phyloP scores from a whole-genome alignment of 805 yeast species.

The Maudiozyma turicensis region DNA sequence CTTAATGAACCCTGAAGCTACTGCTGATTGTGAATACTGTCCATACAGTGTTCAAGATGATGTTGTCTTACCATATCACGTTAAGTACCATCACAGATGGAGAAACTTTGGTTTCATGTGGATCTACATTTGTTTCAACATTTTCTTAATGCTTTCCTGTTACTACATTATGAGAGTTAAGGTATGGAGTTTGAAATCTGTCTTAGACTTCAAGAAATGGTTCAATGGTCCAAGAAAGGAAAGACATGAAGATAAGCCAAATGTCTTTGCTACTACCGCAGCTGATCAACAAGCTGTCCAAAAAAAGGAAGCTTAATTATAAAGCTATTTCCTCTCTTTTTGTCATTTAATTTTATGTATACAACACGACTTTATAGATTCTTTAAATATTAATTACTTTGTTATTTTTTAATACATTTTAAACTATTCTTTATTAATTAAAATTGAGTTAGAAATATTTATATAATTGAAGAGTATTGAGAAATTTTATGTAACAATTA shows the following conservation, averaged over 20 bases:
- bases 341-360: background rate
- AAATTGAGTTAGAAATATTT: background rate
- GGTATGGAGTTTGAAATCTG: constrained; percentile 28
- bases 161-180: constrained; percentile 32
- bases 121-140: constrained; percentile 35
- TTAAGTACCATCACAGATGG: constrained; percentile 45
- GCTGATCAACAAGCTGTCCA: constrained; percentile 31
- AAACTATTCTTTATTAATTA: background rate
- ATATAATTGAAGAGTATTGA: no score
- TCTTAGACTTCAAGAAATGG: constrained; percentile 33
- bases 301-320: constrained; percentile 8
- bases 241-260: constrained; percentile 39
- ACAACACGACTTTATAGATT: background rate
- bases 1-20: constrained; percentile 34
- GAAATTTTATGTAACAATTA: no score
- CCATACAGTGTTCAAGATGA: constrained; percentile 45
- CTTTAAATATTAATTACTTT: background rate
- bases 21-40: constrained; percentile 55
- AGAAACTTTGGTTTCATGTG: constrained; percentile 53
- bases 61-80: constrained; percentile 39
- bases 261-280: constrained; percentile 32
- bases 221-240: constrained; percentile 35
- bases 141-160: constrained; percentile 31
- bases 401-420: background rate
- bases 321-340: background rate